Conservation (phyloP, 148 eudicot genomes). For the Camellia granthamiana region DNA sequence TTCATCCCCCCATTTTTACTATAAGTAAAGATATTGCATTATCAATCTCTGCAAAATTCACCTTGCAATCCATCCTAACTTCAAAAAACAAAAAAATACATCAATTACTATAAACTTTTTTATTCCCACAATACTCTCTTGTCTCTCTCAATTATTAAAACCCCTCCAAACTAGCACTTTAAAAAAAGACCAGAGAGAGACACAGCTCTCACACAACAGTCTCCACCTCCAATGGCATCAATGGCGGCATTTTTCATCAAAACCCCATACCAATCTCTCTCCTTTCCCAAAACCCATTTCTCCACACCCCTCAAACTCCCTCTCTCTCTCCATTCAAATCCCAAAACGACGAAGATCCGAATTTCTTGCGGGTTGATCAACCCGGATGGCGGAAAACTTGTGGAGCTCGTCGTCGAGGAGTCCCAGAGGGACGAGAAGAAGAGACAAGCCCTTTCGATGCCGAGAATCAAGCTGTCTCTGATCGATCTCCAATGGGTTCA, state of each 20-base stretch:
- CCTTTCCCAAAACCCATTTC: constrained; percentile 18
- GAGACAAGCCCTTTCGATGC: constrained; percentile 34
- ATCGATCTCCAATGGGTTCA: constrained; percentile 89
- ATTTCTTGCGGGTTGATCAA: constrained; percentile 53
- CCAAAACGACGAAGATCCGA: constrained; percentile 12
- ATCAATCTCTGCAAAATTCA: not conserved
- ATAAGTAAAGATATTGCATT: not conserved
- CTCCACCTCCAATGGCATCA: constrained; percentile 49
- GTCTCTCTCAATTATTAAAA: not conserved
- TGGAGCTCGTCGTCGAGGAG: constrained; percentile 48
- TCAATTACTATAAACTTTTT: too few relatives aligned
- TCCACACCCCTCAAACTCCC: constrained; percentile 11
- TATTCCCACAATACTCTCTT: not conserved
- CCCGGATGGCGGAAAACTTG: constrained; percentile 82
- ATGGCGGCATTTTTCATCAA: constrained; percentile 45
- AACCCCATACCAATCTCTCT: constrained; percentile 26
- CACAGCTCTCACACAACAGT: not conserved
- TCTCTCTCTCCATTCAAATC: not conserved
- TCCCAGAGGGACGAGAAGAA: constrained; percentile 27
- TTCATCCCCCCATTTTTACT: constrained; percentile 22
- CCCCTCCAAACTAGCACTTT: not conserved
- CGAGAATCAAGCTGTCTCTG: constrained; percentile 45
- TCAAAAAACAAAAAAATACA: too few relatives aligned
- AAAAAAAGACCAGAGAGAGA: not conserved
- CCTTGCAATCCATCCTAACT: not conserved